These are phyloP conservation scores for Saturnispora kantuleensis DNA, from an alignment of 805 yeast species.

Conservation along the genomic window DNA sequence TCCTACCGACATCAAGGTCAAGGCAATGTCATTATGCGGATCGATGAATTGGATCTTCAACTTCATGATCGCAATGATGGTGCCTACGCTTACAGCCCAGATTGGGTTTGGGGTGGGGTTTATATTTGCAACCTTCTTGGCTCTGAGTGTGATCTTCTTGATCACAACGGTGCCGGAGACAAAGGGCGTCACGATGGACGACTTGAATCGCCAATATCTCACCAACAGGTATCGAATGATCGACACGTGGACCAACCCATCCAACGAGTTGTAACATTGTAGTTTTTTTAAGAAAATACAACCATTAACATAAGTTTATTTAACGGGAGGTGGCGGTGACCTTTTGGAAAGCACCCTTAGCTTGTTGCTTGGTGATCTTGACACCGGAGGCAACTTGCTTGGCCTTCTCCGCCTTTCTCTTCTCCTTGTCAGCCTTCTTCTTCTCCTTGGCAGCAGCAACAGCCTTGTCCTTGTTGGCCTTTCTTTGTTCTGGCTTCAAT, in stretches of 20 bases:
- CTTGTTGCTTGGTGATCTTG: conserved; percentile 88
- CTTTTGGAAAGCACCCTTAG: conserved; percentile 97
- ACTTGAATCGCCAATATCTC: conserved; percentile 19
- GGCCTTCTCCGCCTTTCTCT: conserved; percentile 92
- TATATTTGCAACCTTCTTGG: conserved; percentile 31
- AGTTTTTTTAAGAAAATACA: conserved; percentile 4
- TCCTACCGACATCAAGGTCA: conserved; percentile 51
- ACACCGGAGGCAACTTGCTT: conserved; percentile 69
- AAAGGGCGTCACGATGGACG: conserved; percentile 15
- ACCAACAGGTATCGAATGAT: not conserved
- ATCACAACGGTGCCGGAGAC: conserved; percentile 27
- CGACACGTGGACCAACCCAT: not conserved
- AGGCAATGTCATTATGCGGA: conserved; percentile 45
- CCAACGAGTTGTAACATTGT: not conserved
- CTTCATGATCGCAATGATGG: conserved; percentile 54
- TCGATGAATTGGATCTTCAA: conserved; percentile 57
- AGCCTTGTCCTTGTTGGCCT: conserved; percentile 93
- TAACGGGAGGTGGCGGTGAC: conserved; percentile 96
- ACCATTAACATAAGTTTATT: conserved; percentile 19
- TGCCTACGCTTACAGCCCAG: conserved; percentile 53
- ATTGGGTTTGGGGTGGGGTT: conserved; percentile 64
- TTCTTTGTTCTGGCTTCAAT: conserved; percentile 93
- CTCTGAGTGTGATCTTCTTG: conserved; percentile 19
- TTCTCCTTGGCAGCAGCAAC: conserved; percentile 73
- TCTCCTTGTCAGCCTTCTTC: conserved; percentile 85